Evolutionary conservation across 129 eudicot genomes (phyloP), one percentile per base, ranked within the genome.

Genomic region (Flaveria brownii): DNA sequence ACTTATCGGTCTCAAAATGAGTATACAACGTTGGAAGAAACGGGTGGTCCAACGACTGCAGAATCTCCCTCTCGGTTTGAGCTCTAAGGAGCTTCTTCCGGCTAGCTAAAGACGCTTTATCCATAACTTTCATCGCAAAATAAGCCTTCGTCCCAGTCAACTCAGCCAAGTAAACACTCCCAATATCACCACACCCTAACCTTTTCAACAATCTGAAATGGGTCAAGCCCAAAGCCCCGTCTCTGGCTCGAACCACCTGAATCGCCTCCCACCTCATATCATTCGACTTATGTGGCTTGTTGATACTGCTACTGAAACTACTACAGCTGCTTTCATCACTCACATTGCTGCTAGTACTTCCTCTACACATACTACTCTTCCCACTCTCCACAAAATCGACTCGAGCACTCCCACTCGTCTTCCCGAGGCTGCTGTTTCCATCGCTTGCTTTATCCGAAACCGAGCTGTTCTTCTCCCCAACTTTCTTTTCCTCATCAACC

Each of bases 41-140:
- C 49, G 97, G 97, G 54, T 91, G 97, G 45, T 91, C 97, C 39
- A 91, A 71, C 17, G 91, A 87, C 54, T 89, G 95, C 57, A 91
- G 74, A 66, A 91, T 91, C 79, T 91, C 95, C 77, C 88, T 80
- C 60, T 91, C 97, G 6, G 95, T 91, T 75, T 88, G 97, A 72
- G 97, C 95, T 54, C 97, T 85, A 71, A 88, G 91, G 23, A 91
- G 88, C 86, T 91, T 91, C 77, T 91, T 91, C 30, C 97, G 89
- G 70, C 95, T 82, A 1, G 90, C 97, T 33, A 91, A 72, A 30
- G 97, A 86, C 16, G 90, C 91, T 80, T 91, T 91, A 81, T 91
- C 97, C 97, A 91, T 91, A 11, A 91, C 97, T 84, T 91, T 91
- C 88, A 91, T 91, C 0, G 97, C 97, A 64, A 88, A 91, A 74